Evolutionary conservation across 371 early-diverging fungal species (phyloP).

Genomic region (Mortierella sp.): DNA sequence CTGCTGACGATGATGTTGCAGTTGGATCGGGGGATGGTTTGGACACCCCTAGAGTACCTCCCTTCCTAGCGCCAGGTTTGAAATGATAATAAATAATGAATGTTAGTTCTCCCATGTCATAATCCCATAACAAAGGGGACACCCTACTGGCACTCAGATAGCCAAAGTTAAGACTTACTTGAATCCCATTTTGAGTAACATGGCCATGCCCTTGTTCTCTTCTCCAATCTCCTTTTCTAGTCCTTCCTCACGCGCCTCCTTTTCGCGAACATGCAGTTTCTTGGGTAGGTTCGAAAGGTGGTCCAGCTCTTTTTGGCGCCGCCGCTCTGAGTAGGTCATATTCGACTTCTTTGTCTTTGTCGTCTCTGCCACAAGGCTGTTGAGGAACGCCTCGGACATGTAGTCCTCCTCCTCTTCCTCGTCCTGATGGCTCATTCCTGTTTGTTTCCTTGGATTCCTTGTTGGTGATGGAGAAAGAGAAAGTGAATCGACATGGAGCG

Average conservation of each 20-base stretch:
- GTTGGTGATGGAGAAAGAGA: background rate
- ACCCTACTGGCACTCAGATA: background rate
- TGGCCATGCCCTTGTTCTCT: conserved; percentile 76
- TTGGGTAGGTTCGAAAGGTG: conserved; percentile 62
- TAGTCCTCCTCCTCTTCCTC: conserved; percentile 69
- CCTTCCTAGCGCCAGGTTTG: conserved; percentile 59
- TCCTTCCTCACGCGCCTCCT: conserved; percentile 70
- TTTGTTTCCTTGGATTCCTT: background rate
- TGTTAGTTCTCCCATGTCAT: background rate
- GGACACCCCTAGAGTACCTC: conserved; percentile 59
- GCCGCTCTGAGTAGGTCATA: conserved; percentile 61
- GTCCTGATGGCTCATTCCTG: conserved; percentile 5
- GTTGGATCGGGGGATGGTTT: background rate
- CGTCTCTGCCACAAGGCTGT: conserved; percentile 55
- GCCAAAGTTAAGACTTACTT: conserved; percentile 57
- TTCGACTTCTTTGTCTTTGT: conserved; percentile 31
- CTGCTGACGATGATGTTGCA: background rate
- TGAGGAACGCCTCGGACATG: conserved; percentile 70
- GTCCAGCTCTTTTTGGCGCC: conserved; percentile 63
- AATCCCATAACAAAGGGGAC: too few species aligned
- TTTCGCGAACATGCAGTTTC: conserved; percentile 59
- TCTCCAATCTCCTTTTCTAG: conserved; percentile 61
- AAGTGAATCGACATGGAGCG: background rate
- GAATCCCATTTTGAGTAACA: conserved; percentile 81
- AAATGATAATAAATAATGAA: background rate